Evolutionary conservation across 1,284 basidiomycete species (phyloP).

Genomic region (Chiua sp.): DNA sequence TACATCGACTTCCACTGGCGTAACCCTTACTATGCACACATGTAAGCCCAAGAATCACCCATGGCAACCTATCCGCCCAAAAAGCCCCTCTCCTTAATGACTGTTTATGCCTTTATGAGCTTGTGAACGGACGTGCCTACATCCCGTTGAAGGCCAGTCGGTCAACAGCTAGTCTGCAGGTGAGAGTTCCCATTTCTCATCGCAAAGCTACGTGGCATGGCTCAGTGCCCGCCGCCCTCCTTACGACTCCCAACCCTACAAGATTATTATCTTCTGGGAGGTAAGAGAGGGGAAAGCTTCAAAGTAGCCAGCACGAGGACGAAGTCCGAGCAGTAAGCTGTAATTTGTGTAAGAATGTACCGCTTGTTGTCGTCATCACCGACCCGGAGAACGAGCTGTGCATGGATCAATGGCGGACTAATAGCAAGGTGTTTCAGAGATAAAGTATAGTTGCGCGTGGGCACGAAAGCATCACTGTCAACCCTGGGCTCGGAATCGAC

Average conservation of each 20-base stretch:
- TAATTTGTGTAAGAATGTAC: too few relatives aligned
- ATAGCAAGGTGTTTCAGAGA: too few relatives aligned
- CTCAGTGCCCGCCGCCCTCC: constrained; percentile 14
- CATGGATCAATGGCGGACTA: too few relatives aligned
- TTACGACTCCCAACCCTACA: constrained; percentile 21
- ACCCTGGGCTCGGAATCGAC: too few relatives aligned
- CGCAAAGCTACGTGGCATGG: constrained; percentile 7
- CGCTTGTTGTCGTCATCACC: too few relatives aligned
- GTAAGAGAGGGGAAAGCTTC: constrained; percentile 33
- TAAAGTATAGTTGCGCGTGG: too few relatives aligned
- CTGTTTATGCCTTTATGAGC: not conserved
- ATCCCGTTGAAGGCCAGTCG: not conserved
- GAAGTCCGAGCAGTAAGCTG: too few relatives aligned
- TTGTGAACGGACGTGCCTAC: not conserved
- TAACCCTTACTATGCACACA: constrained; percentile 20
- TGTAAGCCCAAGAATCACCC: not conserved
- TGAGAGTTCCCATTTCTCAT: constrained; percentile 5
- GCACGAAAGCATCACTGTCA: too few relatives aligned
- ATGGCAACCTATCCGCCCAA: not conserved
- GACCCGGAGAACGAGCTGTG: too few relatives aligned
- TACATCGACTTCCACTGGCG: too few relatives aligned
- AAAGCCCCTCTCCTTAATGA: constrained; percentile 13
- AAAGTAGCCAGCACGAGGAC: constrained; percentile 4
- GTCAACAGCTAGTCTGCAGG: not conserved
- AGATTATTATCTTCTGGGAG: constrained; percentile 35